Evolutionary conservation across 768 basidiomycete species (phyloP).

Genomic region (Lentinula aciculospora): DNA sequence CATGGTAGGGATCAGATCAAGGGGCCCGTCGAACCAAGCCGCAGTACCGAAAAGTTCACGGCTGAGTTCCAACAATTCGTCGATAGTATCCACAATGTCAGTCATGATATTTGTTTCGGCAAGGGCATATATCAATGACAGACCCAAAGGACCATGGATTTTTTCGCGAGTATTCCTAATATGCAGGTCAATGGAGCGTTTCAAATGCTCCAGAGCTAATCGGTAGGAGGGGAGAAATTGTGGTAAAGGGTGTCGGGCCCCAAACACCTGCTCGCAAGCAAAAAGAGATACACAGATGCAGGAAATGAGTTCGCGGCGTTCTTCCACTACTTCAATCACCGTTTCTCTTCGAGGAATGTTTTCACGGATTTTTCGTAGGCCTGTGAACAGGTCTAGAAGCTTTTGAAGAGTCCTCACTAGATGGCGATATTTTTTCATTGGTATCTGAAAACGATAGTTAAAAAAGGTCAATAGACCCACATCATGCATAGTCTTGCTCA

Average conservation of each 20-base stretch:
- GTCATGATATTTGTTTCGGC: slow-evolving; percentile 38
- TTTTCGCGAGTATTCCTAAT: slow-evolving; percentile 16
- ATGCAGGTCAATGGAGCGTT: slow-evolving; percentile 25
- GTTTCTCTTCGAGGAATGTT: slow-evolving; percentile 40
- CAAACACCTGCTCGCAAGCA: slow-evolving; percentile 43
- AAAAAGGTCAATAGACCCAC: background rate
- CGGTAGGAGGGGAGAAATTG: slow-evolving; percentile 44
- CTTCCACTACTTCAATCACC: slow-evolving; percentile 27
- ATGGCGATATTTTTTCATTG: slow-evolving; percentile 36
- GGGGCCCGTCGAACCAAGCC: slow-evolving; percentile 27
- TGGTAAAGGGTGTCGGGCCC: slow-evolving; percentile 38
- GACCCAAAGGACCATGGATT: slow-evolving; percentile 23
- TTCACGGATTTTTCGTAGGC: slow-evolving; percentile 40
- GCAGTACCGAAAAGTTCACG: slow-evolving; percentile 40
- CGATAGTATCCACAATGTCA: slow-evolving; percentile 35
- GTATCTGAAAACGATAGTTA: slow-evolving; percentile 24
- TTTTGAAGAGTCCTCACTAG: slow-evolving; percentile 31
- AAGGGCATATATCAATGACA: slow-evolving; percentile 34
- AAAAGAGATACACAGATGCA: slow-evolving; percentile 42
- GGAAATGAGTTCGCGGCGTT: slow-evolving; percentile 42
- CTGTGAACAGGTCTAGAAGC: slow-evolving; percentile 36
- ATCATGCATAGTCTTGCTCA: slow-evolving; percentile 16
- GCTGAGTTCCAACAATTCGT: slow-evolving; percentile 32
- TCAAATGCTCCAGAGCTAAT: slow-evolving; percentile 30
- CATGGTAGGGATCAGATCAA: background rate